Evolutionary conservation across 2,329 filamentous ascomycete species (phyloP).

Genomic region (Hymenoscyphus infarciens): DNA sequence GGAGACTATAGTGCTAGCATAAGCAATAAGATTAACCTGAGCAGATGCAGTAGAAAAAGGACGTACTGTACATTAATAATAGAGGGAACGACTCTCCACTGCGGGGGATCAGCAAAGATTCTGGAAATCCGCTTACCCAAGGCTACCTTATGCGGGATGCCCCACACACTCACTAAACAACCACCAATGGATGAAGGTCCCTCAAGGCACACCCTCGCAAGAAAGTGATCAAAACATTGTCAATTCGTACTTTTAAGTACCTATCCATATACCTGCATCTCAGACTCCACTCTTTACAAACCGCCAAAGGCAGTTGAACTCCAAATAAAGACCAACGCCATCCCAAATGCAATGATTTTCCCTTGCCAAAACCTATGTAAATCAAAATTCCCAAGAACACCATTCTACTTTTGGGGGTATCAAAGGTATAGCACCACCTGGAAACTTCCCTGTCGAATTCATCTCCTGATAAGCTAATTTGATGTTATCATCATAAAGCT

Average conservation of each 20-base stretch:
- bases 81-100: not conserved
- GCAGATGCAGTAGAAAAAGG: not conserved
- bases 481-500: slow-evolving; percentile 56
- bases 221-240: not conserved
- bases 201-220: not conserved
- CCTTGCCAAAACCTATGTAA: not conserved
- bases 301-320: not conserved
- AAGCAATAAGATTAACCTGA: not conserved
- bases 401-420: slow-evolving; percentile 76
- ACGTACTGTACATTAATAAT: not conserved
- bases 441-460: slow-evolving; percentile 63
- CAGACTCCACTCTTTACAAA: not conserved
- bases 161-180: not conserved
- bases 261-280: not conserved
- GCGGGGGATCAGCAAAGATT: not conserved
- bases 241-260: not conserved
- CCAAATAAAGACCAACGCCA: not conserved
- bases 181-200: not conserved
- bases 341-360: not conserved
- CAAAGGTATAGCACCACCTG: slow-evolving; percentile 68
- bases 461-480: slow-evolving; percentile 63
- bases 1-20: not conserved
- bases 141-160: not conserved
- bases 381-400: slow-evolving; percentile 68
- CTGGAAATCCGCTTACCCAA: not conserved